Conservation (phyloP, 228 moss, liverwort and hornwort species). For the Sphagnum fallax region DNA sequence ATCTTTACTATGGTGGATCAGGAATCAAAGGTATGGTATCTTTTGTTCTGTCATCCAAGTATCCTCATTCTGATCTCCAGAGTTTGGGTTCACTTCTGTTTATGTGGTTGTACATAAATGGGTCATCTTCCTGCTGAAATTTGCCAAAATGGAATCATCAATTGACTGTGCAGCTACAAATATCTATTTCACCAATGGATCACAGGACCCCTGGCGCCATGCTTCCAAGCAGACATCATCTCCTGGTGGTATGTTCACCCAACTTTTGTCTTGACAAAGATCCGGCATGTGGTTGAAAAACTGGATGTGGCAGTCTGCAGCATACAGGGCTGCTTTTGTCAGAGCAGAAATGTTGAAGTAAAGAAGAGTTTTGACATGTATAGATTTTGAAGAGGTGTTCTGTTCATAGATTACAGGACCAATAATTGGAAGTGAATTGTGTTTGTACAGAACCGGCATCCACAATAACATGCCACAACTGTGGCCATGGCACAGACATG, state of each 20-base stretch:
- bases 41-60: background rate
- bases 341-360: too few species aligned
- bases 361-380: background rate
- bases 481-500: slow-evolving; percentile 92
- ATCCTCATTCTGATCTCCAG: background rate
- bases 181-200: slow-evolving; percentile 82
- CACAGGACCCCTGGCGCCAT: slow-evolving; percentile 96
- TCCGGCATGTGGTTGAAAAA: background rate
- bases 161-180: slow-evolving; percentile 43
- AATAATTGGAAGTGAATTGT: background rate
- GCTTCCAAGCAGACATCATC: slow-evolving; percentile 93
- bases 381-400: background rate
- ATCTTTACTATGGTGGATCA: slow-evolving; percentile 93
- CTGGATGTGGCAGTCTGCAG: background rate
- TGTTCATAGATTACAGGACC: background rate
- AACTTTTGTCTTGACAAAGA: background rate
- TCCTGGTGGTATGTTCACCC: slow-evolving; percentile 45
- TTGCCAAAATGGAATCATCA: too few species aligned
- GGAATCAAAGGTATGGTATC: slow-evolving; percentile 51
- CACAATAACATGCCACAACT: slow-evolving; percentile 77
- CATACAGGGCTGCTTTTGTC: too few species aligned
- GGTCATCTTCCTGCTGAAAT: background rate
- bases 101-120: background rate
- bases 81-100: background rate
- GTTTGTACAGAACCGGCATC: slow-evolving; percentile 66